A percentile compares a stretch with the other conserved stretches of the same genome.
Conservation (phyloP, 176 grass and related monocot genomes). For the Carex kokanica region DNA sequence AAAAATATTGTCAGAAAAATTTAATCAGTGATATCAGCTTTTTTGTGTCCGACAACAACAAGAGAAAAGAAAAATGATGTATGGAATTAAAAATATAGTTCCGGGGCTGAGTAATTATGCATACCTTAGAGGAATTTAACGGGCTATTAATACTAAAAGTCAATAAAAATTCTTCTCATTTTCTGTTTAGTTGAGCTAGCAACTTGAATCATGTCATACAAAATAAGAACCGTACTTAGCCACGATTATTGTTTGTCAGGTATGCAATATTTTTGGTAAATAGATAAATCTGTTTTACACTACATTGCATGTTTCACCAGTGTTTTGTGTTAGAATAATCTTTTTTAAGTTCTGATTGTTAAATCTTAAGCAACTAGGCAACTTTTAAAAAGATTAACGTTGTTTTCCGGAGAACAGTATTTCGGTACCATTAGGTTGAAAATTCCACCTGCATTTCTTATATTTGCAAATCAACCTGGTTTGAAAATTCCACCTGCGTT, state of each 20-base stretch:
- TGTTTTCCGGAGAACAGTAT: neutral
- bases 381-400: neutral
- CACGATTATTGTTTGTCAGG: neutral
- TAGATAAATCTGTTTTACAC: neutral
- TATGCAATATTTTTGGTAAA: neutral
- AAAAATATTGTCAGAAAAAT: neutral
- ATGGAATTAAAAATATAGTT: neutral
- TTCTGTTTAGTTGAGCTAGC: too few species aligned
- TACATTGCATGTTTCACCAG: neutral
- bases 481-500: neutral
- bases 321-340: neutral
- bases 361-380: neutral
- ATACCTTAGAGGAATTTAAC: too few species aligned
- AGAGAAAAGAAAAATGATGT: neutral
- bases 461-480: neutral
- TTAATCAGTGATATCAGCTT: neutral
- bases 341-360: neutral
- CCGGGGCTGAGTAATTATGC: too few species aligned
- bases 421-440: neutral
- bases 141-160: too few species aligned
- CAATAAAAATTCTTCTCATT: too few species aligned
- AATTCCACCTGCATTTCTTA: neutral
- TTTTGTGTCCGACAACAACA: neutral
- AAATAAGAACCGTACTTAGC: neutral
- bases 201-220: neutral